Percentiles rank a stretch among this genome's conserved stretches.
phyloP scores from a whole-genome alignment of 2,329 filamentous ascomycete species.

The Alternaria triticimaculans region DNA sequence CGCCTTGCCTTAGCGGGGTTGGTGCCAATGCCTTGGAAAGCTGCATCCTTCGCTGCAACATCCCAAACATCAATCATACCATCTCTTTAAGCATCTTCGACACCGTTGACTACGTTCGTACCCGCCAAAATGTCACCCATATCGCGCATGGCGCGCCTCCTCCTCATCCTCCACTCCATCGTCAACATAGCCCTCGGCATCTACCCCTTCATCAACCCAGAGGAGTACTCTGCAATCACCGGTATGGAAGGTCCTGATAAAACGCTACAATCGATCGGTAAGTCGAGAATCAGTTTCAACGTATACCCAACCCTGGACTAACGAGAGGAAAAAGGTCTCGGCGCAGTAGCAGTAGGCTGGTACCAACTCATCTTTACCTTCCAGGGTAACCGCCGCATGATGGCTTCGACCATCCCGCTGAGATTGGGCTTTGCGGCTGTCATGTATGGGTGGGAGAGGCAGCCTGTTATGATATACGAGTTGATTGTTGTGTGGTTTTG shows the following conservation, averaged over 20 bases:
- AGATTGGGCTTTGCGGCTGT: conserved; percentile 5
- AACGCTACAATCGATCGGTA: conserved; percentile 7
- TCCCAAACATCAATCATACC: neutral
- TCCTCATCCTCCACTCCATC: conserved; percentile 16
- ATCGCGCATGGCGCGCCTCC: conserved; percentile 12
- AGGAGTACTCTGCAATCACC: neutral
- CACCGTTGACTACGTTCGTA: neutral
- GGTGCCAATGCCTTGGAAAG: neutral
- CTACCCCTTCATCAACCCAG: conserved; percentile 9
- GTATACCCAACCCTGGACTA: neutral
- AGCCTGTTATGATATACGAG: conserved; percentile 5
- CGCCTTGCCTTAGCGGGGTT: neutral
- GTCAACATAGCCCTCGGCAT: conserved; percentile 18
- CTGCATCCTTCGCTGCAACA: neutral
- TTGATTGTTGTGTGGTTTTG: conserved; percentile 8
- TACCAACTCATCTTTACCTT: conserved; percentile 19
- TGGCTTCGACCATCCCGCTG: conserved; percentile 14
- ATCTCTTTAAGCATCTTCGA: neutral
- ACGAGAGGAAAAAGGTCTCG: conserved; percentile 9
- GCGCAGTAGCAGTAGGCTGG: conserved; percentile 17
- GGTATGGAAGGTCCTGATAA: neutral
- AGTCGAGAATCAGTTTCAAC: neutral
- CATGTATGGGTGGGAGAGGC: conserved; percentile 4
- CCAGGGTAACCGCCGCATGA: conserved; percentile 11
- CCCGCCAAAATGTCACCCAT: conserved; percentile 5